Conservation (phyloP, 305 asterid genomes). For the Fraxinus sp. region DNA sequence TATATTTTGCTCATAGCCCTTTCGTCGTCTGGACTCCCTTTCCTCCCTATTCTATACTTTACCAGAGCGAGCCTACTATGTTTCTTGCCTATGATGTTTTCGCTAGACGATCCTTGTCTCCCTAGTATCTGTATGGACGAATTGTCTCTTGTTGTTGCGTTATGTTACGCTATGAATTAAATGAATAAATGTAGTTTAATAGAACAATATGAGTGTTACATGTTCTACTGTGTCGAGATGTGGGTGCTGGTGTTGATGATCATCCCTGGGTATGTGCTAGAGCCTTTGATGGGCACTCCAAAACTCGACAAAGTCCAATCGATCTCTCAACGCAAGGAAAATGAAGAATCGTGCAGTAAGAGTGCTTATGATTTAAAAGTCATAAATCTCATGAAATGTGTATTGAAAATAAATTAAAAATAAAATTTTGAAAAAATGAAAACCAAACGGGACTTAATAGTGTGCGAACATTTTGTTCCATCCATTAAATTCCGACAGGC, state of each 20-base stretch:
- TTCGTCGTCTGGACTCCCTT: no score
- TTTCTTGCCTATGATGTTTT: not conserved
- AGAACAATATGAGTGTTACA: not conserved
- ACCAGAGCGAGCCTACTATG: no score
- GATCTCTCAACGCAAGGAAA: not conserved
- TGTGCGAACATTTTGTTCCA: not conserved
- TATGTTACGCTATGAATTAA: no score
- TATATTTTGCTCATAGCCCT: no score
- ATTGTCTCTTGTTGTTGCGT: not conserved
- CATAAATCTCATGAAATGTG: not conserved
- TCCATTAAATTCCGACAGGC: not conserved
- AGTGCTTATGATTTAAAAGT: not conserved
- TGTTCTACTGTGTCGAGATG: not conserved
- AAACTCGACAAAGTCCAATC: not conserved
- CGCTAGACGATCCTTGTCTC: not conserved
- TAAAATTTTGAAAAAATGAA: no score
- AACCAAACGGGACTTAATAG: not conserved
- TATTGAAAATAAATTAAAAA: not conserved
- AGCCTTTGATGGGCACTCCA: not conserved
- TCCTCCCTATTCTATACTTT: no score
- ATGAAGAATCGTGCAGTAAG: not conserved
- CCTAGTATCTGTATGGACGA: not conserved
- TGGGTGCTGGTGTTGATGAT: not conserved
- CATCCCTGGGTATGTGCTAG: not conserved
- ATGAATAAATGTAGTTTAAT: not conserved